Conservation (phyloP, 768 basidiomycete species). For the Rhodotorula babjevae region DNA sequence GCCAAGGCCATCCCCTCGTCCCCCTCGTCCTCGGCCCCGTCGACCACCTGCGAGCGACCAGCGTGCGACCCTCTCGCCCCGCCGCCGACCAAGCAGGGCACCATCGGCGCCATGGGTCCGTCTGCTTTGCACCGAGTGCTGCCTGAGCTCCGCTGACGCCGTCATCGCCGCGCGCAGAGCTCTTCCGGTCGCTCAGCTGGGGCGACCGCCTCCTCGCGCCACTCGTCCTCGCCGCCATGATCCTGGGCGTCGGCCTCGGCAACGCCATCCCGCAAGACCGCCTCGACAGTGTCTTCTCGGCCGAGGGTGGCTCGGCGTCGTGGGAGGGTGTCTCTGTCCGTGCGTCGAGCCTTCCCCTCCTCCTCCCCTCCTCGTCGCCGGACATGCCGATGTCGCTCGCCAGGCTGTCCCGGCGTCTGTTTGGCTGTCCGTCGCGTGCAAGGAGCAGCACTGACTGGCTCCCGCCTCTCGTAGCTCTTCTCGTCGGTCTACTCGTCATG, state of each 20-base stretch:
- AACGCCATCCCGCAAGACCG: constrained; percentile 50
- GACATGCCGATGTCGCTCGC: no score
- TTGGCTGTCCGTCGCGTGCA: no score
- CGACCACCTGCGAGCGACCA: no score
- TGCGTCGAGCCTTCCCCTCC: constrained; percentile 49
- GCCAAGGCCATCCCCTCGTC: neutral
- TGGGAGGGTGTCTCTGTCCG: constrained; percentile 71
- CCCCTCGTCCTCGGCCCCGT: no score
- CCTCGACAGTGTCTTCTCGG: constrained; percentile 51
- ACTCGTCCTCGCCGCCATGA: constrained; percentile 66
- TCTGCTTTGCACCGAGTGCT: neutral
- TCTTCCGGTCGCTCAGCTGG: constrained; percentile 50
- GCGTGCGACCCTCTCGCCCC: neutral
- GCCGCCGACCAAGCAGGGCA: neutral
- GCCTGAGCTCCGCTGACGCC: neutral
- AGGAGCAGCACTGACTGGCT: neutral
- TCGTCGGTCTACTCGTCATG: constrained; percentile 75
- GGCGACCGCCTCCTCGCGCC: constrained; percentile 63
- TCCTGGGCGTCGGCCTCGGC: constrained; percentile 69
- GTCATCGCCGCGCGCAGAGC: neutral
- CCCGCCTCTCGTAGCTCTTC: constrained; percentile 58
- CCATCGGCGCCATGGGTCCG: neutral
- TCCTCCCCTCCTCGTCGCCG: neutral
- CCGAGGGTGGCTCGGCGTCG: constrained; percentile 55
- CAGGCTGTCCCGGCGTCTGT: no score